Base-by-base conservation (phyloP, 768 basidiomycete species). In the Trametes maxima region DNA sequence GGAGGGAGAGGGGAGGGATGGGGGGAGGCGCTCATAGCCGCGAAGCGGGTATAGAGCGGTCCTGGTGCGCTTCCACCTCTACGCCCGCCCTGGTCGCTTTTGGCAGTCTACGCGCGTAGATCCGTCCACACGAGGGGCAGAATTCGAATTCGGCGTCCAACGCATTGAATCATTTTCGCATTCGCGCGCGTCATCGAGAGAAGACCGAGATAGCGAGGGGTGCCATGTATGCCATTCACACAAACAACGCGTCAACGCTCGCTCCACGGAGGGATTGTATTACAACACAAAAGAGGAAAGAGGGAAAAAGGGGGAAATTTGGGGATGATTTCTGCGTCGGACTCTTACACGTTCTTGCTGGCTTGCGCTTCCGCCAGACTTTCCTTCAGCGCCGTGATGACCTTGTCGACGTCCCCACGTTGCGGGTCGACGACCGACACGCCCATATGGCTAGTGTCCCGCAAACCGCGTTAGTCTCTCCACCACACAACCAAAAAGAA, bases 391-490 rank as follows among this genome's bases (percentile, higher is more conserved):
- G 85, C 85, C 14, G 77, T 74, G 46, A 93, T 78, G 57, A 97
- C 77, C 69, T 76, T 86, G 66, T 92, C 87, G 13, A 96, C 72
- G 71, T 98, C 95, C 0, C 84, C 88, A 54, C 94, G 80, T 58
- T 80, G 67, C 22, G 76, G 54, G 60, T 94, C 85, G 7, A 90
- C 86, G 21, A 84, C 95, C n/a, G 89, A 87, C 57, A 88, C 72
- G 52, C 95, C 95, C 94, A 98, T 96, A 73, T 97, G 95, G 35
- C 89, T 89, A 66, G 19, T 57, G 55, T 6, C 19, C 21, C 21
- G 33, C n/a, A 21, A 25, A 36, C 25, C 39, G 35, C 24, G 50
- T 63, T 24, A 50, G 54, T 28, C 13, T 43, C 14, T 6, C 16
- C 5, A 8, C 16, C 24, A 19, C n/a, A 43, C 22, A 11, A 24